Base-by-base conservation (phyloP, 2,329 filamentous ascomycete species). In the Fusarium concolor region DNA sequence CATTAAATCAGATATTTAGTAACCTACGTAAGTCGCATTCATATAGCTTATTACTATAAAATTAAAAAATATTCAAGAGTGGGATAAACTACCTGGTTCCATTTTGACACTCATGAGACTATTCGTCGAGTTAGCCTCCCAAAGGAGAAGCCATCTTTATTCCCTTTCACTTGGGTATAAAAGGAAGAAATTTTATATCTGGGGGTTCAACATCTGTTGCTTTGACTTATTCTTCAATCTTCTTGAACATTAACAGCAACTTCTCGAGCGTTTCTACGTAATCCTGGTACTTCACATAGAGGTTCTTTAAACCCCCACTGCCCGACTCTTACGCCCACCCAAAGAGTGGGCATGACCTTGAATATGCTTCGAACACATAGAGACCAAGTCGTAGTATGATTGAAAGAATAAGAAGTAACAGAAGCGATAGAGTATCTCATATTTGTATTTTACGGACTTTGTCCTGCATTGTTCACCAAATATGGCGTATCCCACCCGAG, bases 401-500 rank as follows among this genome's bases (percentile, higher is more conserved):
- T n/a, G 14, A 51, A 22, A 14, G 1, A 11, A 6, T 1, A 14
- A 43, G 5, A 6, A n/a, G 3, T 4, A 33, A 5, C 31, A 33
- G 14, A 8, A 33, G 14, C 29, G 4, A 33, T 3, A 33, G 31
- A 6, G 31, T 33, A 17, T 33, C 31, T 31, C 15, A 10, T n/a
- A 35, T 35, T 35, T 35, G 33, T n/a, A 35, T n/a, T 35, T 17
- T 35, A 35, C 5, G 10, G 15, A 35, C 17, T 14, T 35, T 14
- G n/a, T n/a, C 6, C 12, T 35, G 10, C 33, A n/a, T 12, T 10
- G n/a, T 11, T 51, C 20, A 22, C 12, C 49, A 44, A 31, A 11
- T 28, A 51, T 44, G 24, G 35, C 37, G 46, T 50, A 43, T 51
- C 49, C 49, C 37, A 51, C 37, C 18, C 24, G 17, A 51, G 49